Conservation (phyloP, 1,139 yeast species). For the Candida frijolesensis region DNA sequence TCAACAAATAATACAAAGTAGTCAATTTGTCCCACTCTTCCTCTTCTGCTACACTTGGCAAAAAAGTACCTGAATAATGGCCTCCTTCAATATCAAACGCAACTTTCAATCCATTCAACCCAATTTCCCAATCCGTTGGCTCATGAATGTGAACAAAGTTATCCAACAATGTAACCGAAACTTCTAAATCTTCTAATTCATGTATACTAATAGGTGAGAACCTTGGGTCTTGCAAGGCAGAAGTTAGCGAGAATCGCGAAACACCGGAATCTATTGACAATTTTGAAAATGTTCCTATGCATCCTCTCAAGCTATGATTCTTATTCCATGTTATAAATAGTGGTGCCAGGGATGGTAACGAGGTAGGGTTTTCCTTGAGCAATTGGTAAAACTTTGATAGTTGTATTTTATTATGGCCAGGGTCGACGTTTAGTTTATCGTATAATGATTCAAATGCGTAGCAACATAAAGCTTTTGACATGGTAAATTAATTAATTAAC, state of each 20-base stretch:
- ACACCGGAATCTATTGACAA: slow-evolving; percentile 58
- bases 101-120: slow-evolving; percentile 78
- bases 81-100: slow-evolving; percentile 39
- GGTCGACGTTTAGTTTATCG: slow-evolving; percentile 21
- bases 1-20: slow-evolving; percentile 69
- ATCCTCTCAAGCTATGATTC: slow-evolving; percentile 67
- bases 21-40: slow-evolving; percentile 79
- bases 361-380: slow-evolving; percentile 21
- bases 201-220: slow-evolving; percentile 61
- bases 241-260: slow-evolving; percentile 59
- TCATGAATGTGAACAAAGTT: slow-evolving; percentile 55
- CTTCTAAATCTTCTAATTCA: slow-evolving; percentile 53
- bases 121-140: slow-evolving; percentile 76
- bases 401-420: slow-evolving; percentile 15
- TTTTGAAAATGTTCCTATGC: slow-evolving; percentile 82
- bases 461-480: slow-evolving; percentile 41
- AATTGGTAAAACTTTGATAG: slow-evolving; percentile 20
- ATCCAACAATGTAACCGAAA: slow-evolving; percentile 64
- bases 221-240: slow-evolving; percentile 76
- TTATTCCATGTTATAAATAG: slow-evolving; percentile 89
- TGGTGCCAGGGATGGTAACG: slow-evolving; percentile 52
- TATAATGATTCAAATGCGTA: slow-evolving; percentile 41
- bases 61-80: slow-evolving; percentile 69
- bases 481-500: slow-evolving; percentile 8
- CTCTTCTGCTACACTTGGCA: slow-evolving; percentile 91